Base-by-base conservation (phyloP, 2,329 filamentous ascomycete genomes). In the Aspergillus tamarii region DNA sequence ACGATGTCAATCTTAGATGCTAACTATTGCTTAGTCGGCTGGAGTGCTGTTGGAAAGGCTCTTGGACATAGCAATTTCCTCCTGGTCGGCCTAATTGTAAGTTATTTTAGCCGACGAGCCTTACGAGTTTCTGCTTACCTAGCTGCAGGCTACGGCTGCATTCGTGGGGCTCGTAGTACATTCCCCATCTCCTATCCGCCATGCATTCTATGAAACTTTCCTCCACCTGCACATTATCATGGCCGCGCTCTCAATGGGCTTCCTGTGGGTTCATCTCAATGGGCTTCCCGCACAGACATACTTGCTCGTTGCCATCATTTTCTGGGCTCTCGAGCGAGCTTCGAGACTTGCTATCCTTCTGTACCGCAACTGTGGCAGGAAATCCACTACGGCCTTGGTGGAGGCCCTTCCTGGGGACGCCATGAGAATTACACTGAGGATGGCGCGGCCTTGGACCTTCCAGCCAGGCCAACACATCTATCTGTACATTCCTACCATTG, bases 141-240 rank as follows among this genome's bases (percentile, higher is more conserved):
- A 21, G 9, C n/a, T 57, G 46, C 59, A 79, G 78, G 74, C 75
- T 61, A 70, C 72, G n/a, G 76, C 86, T 56, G 84, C 86, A 43
- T 86, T 97, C 74, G 70, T 87, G 46, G 75, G 91, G 52, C 83
- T 98, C 53, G 73, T 91, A 60, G 72, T 96, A 58, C 82, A 90
- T 32, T 90, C 93, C 11, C 82, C 91, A 60, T 94, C 93, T 2
- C 90, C 93, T 0, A 75, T 99, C 58, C 89, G 95, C 65, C 94
- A 97, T 78, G 93, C 94, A 45, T 97, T 97, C 76, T 99, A 99
- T 81, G 95, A 99, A 81, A 96, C 93, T 1, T 99, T 99, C 81
- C 85, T 98, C 71, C 92, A 91, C 75, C 80, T 90, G 34, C 95
- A 98, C 80, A 93, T 96, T 70, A 77, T 91, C 43, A 81, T 96